Evolutionary conservation across 495 filamentous ascomycete genomes (phyloP), one percentile per base, ranked within the genome.

Genomic region (Aspergillus biplanus): DNA sequence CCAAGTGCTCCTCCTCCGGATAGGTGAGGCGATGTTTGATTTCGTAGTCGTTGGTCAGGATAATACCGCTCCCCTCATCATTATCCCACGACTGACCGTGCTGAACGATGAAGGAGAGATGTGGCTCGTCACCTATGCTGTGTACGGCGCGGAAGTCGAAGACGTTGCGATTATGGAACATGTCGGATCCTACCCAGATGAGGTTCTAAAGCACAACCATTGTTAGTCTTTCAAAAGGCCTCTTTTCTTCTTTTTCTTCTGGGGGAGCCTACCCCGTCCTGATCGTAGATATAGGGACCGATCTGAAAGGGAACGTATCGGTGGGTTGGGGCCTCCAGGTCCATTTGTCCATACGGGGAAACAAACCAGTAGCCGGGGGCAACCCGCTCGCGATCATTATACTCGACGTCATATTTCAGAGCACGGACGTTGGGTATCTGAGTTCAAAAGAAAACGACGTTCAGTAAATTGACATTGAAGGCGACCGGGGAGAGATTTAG

Each of bases 41-140:
- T 27, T 72, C 60, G 57, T 76, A 78, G 13, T 69, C 50, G 7
- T 71, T 65, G 9, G 67, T 61, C 57, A 77, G 32, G 33, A 78
- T 68, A n/a, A 74, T 49, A 13, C 74, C 75, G 33, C 56, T 63
- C 16, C 74, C 73, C 6, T 58, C 68, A 6, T 77, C 74, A 7
- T 27, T 58, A 61, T 7, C 66, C 65, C 49, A 80, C 73, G 33
- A 27, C 21, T 32, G 54, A 6, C 50, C 52, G 27, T 75, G 69
- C 33, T 80, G 75, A 59, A 75, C 61, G 58, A 83, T 77, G 34
- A 78, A 66, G 42, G 78, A 83, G 3, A 82, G 68, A 42, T 80
- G 76, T 13, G 73, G 56, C 11, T 54, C 13, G 32, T 59, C 18
- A 5, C 37, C 62, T n/a, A 64, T 54, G 15, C 37, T 59, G 56